Conservation (phyloP, 768 basidiomycete species). For the Sistotremastrum suecicum region DNA sequence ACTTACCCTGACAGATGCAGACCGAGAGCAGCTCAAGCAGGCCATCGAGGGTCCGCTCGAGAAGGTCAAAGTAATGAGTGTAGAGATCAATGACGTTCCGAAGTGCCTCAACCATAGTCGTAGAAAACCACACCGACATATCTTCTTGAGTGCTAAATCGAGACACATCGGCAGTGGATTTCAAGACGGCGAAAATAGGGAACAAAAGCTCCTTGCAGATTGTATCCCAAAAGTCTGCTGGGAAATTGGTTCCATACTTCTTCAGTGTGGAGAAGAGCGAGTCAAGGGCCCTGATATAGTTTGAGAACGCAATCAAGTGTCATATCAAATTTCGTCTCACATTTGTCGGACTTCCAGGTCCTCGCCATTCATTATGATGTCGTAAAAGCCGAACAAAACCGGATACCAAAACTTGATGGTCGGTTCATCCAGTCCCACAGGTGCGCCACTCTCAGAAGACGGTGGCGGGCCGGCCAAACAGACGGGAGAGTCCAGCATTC, state of each 20-base stretch:
- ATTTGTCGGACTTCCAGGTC: constrained; percentile 92
- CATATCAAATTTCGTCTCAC: constrained; percentile 35
- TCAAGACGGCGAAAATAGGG: constrained; percentile 94
- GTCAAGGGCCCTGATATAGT: constrained; percentile 67
- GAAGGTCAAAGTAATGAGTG: constrained; percentile 84
- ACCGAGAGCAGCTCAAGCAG: constrained; percentile 84
- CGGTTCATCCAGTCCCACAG: constrained; percentile 44
- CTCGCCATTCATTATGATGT: constrained; percentile 99
- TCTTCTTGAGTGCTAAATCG: constrained; percentile 95
- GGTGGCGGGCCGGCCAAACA: constrained; percentile 21
- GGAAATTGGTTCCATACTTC: constrained; percentile 72
- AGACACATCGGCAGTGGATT: constrained; percentile 82
- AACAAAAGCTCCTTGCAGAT: constrained; percentile 92
- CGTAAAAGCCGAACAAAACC: constrained; percentile 93
- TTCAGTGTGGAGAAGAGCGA: constrained; percentile 91
- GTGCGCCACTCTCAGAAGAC: constrained; percentile 17
- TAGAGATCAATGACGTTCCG: constrained; percentile 92
- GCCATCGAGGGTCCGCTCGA: constrained; percentile 88
- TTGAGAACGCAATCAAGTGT: neutral
- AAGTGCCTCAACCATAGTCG: constrained; percentile 97
- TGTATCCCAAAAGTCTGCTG: constrained; percentile 94
- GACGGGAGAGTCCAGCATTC: constrained; percentile 78
- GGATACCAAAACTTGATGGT: constrained; percentile 99
- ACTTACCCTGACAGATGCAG: constrained; percentile 94
- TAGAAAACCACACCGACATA: constrained; percentile 98